Evolutionary conservation across 208 protist species (phyloP).

Genomic region (Trypanosoma scelopori): DNA sequence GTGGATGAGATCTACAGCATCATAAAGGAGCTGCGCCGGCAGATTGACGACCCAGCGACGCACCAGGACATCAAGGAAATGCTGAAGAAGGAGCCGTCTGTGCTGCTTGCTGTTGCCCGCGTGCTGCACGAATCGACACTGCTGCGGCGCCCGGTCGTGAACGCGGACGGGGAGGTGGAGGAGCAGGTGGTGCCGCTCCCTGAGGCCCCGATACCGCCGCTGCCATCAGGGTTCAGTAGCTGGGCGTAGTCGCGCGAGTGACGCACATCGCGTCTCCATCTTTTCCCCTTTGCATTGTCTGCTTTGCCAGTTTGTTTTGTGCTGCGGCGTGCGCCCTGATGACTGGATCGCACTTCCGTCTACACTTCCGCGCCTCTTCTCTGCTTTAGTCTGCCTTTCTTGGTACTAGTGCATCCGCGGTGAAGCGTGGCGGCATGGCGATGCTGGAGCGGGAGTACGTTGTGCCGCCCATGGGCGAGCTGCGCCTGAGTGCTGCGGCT

Average conservation of each 20-base stretch:
- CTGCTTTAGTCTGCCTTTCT: neutral
- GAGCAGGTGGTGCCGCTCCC: constrained; percentile 54
- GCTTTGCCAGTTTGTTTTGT: neutral
- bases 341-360: neutral
- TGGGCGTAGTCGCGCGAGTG: constrained; percentile 37
- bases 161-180: constrained; percentile 35
- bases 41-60: constrained; percentile 57
- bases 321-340: neutral
- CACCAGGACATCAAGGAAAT: constrained; percentile 54
- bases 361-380: constrained; percentile 2
- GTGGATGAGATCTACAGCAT: constrained; percentile 69
- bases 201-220: constrained; percentile 37
- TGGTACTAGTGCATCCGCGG: neutral
- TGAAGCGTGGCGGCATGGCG: constrained; percentile 10
- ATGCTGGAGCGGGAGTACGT: constrained; percentile 39
- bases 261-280: too few species aligned
- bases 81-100: constrained; percentile 55
- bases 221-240: constrained; percentile 60
- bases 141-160: constrained; percentile 43
- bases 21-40: constrained; percentile 56
- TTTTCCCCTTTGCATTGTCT: neutral
- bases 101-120: constrained; percentile 60
- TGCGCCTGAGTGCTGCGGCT: constrained; percentile 41
- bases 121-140: constrained; percentile 69
- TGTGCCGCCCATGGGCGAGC: constrained; percentile 51